Evolutionary conservation across 495 filamentous ascomycete genomes (phyloP), one percentile per base, ranked within the genome.

Genomic region (Echria macrotheca): DNA sequence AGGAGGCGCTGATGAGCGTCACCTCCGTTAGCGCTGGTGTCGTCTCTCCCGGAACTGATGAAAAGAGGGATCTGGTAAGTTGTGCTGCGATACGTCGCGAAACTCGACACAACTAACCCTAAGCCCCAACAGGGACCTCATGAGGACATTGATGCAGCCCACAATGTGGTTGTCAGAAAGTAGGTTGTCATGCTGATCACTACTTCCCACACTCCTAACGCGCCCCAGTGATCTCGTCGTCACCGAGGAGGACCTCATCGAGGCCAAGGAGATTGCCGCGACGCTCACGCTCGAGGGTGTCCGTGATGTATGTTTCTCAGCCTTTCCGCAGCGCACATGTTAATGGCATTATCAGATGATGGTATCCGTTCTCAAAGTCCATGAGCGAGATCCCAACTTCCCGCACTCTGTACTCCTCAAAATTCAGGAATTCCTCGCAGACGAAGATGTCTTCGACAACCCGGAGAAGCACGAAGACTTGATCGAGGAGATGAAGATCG

Each of bases 401-500:
- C 59, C 61, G 0, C 58, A 51, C 8, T 29, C 45, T 28, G 53
- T 63, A 14, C 49, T 65, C 14, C n/a, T 50, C 11, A 46, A 51
- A 24, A 61, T 65, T 28, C 47, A 52, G n/a, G 59, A 56, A 21
- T 65, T 65, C 22, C 32, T 65, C 9, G 57, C 40, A 15, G 69
- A 69, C 24, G 59, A 69, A 5, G 57, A 56, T 1, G 50, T 71
- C 41, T 58, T 65, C 39, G 48, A 49, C 14, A 52, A 69, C 15
- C 68, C 69, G 12, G 63, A 67, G 32, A 67, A 65, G 35, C 54
- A 72, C 18, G 55, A 57, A 23, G 46, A 57, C 0, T 32, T 68
- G 23, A 69, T 72, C 47, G 47, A 61, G n/a, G 68, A 71, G 52
- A 70, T 72, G 59, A 72, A 71, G 52, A 57, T 69, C 41, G 60